A percentile compares a stretch with the other conserved stretches of the same genome.
phyloP scores from a whole-genome alignment of 179 eudicot genomes.

The Vitellaria paradoxa region DNA sequence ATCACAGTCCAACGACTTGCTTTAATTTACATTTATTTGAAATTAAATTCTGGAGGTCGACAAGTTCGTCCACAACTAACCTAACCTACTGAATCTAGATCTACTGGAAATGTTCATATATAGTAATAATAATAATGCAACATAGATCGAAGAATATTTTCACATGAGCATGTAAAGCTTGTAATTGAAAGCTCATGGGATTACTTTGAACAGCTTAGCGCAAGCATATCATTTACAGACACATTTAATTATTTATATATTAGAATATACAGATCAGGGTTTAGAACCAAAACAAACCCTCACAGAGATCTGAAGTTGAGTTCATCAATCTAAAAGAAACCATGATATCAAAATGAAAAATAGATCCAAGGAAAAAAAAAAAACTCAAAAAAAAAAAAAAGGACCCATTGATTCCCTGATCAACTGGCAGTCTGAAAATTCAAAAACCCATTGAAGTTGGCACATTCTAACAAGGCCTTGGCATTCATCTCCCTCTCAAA shows the following conservation, averaged over 20 bases:
- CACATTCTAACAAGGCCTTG: conserved; percentile 66
- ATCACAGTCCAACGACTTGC: background rate
- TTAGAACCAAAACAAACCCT: conserved; percentile 24
- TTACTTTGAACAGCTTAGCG: conserved; percentile 3
- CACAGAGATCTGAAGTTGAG: conserved; percentile 24
- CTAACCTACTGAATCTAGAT: conserved; percentile 11
- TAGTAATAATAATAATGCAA: background rate
- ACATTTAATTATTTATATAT: conserved; percentile 2
- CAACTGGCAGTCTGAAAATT: conserved; percentile 35
- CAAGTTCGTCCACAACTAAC: background rate
- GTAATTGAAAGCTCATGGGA: conserved; percentile 2
- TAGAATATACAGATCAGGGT: conserved; percentile 25
- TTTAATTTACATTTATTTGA: background rate
- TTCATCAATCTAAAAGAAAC: conserved; percentile 10
- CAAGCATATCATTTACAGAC: conserved; percentile 26
- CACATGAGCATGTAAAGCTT: conserved; percentile 17
- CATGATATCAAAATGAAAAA: conserved; percentile 13
- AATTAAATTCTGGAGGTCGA: background rate
- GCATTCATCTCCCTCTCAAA: conserved; percentile 95
- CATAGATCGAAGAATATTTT: conserved; percentile 16
- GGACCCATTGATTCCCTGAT: background rate
- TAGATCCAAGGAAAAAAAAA: background rate
- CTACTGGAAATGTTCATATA: background rate
- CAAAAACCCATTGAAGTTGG: conserved; percentile 40
- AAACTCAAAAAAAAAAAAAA: background rate